Evolutionary conservation across 352 stramenopile genomes (phyloP), one percentile per base, ranked within the genome.

Genomic region (Phytopythium sindhum): DNA sequence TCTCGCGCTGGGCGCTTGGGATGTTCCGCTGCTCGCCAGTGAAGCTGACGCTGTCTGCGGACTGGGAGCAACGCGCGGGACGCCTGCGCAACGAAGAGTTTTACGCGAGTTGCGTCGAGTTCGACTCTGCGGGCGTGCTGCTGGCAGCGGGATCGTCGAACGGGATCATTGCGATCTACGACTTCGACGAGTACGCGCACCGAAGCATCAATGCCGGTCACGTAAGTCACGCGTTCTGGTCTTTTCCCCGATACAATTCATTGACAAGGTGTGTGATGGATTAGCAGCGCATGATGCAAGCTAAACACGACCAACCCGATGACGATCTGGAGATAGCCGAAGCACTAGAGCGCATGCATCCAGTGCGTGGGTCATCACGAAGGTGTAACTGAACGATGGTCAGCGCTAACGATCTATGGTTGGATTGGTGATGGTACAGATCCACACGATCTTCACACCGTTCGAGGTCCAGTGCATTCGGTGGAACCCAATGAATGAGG

Each of bases 111-210:
- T 91, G 80, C 41, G 44, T 92, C 26, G 78, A 81, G 60, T 94
- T 94, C 61, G 85, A 94, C 51, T 62, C 69, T 3, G 73, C 88
- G 21, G 85, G 85, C 28, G 81, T 89, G 26, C 56, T 94, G 54
- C 75, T 94, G 8, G 78, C 75, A 37, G 80, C 73, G 0, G 85
- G 85, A 0, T 74, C 81, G 21, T 91, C 80, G 21, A 88, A 88
- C 52, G 85, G 85, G 28, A 74, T 87, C 44, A 68, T 94, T 19
- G 80, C 83, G 7, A 67, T 94, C 29, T 94, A 84, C 64, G 85
- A 94, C 66, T 94, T 90, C 62, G 85, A 94, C 65, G 84, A 90
- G 52, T 69, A 89, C 35, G 90, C 86, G 31, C 71, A 89, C 56
- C 77, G 69, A 42, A 84, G 64, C 50, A 68, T 91, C 24, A 90